phyloP scores from a whole-genome alignment of 176 grass and related monocot genomes.

The Musa beccarii region DNA sequence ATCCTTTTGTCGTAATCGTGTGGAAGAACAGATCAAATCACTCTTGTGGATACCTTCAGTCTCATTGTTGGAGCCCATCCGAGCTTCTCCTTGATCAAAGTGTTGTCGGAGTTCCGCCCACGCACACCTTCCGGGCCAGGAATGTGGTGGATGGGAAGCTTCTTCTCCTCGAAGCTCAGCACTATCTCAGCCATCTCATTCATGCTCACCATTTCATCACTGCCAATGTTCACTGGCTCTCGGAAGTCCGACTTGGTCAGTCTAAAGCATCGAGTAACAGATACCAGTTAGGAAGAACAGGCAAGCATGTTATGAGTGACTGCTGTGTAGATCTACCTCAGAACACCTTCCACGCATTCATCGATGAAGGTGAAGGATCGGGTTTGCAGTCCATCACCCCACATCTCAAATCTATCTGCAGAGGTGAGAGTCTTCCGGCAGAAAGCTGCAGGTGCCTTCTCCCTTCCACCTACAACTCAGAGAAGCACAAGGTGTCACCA shows the following conservation, averaged over 20 bases:
- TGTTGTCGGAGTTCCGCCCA: slow-evolving; percentile 9
- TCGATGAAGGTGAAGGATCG: slow-evolving; percentile 15
- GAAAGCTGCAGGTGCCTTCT: slow-evolving; percentile 15
- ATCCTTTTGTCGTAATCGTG: too few species aligned
- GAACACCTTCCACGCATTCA: slow-evolving; percentile 11
- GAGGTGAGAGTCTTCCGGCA: slow-evolving; percentile 8
- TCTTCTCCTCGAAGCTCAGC: slow-evolving; percentile 9
- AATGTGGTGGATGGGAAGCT: slow-evolving; percentile 11
- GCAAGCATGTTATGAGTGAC: not conserved
- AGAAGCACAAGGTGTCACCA: not conserved
- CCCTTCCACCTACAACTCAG: slow-evolving; percentile 8
- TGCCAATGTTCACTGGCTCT: slow-evolving; percentile 13
- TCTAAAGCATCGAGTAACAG: not conserved
- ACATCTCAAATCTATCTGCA: slow-evolving; percentile 10
- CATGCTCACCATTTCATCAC: slow-evolving; percentile 19
- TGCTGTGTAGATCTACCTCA: not conserved
- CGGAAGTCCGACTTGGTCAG: slow-evolving; percentile 10
- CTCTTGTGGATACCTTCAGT: not conserved
- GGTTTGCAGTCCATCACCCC: slow-evolving; percentile 17
- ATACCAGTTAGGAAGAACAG: not conserved
- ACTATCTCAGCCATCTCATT: slow-evolving; percentile 13
- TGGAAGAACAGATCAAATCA: too few species aligned
- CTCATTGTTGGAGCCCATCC: slow-evolving; percentile 8
- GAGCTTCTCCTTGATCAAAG: slow-evolving; percentile 7
- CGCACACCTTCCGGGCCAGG: slow-evolving; percentile 10